phyloP scores from a whole-genome alignment of 306 rosid species.

The Cucurbita moschata region DNA sequence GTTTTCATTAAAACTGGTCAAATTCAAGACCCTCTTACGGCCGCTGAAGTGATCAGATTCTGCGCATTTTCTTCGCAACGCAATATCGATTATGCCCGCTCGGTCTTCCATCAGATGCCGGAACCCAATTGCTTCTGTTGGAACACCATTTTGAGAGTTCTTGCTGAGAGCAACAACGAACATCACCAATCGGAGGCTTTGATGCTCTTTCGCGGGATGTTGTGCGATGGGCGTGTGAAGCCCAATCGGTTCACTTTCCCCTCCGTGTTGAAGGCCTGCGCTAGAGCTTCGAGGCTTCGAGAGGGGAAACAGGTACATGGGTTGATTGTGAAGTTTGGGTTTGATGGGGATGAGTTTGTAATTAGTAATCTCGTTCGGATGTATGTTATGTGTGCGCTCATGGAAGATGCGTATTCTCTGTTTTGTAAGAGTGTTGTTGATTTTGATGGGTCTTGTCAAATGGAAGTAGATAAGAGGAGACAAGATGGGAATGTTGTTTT shows the following conservation, averaged over 20 bases:
- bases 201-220: constrained; percentile 31
- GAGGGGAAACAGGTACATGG: constrained; percentile 66
- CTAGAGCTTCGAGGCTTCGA: constrained; percentile 21
- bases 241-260: constrained; percentile 64
- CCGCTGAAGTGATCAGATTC: constrained; percentile 42
- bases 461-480: constrained; percentile 23
- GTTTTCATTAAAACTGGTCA: constrained; percentile 40
- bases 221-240: constrained; percentile 26
- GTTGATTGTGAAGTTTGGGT: constrained; percentile 46
- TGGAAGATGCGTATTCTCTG: constrained; percentile 40
- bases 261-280: constrained; percentile 58
- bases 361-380: constrained; percentile 50
- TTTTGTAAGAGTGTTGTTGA: constrained; percentile 29
- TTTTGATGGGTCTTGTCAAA: constrained; percentile 3
- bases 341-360: constrained; percentile 43
- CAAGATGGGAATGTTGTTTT: constrained; percentile 49
- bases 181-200: constrained; percentile 22
- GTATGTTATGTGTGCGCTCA: constrained; percentile 52
- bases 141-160: constrained; percentile 56
- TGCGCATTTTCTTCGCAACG: constrained; percentile 31
- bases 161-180: constrained; percentile 29
- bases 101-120: constrained; percentile 27
- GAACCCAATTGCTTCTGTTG: constrained; percentile 55
- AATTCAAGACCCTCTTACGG: constrained; percentile 38
- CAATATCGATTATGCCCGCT: constrained; percentile 22